Evolutionary conservation across 176 grass and related monocot genomes (phyloP).

Genomic region (Echinochloa phyllopogon): DNA sequence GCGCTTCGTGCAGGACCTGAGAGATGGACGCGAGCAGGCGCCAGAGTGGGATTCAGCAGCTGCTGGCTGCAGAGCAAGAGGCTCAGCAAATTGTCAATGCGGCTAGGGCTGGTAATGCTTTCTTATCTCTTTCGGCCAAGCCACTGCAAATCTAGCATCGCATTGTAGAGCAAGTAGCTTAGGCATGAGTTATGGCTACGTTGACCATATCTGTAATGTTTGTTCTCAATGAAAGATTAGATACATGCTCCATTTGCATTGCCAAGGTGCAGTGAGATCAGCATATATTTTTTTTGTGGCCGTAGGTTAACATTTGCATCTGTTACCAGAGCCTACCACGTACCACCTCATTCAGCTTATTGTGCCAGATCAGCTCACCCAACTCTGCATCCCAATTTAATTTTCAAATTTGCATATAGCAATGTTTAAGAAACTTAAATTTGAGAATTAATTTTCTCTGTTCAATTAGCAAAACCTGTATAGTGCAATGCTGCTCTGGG

Average conservation of each 20-base stretch:
- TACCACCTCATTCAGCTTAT: background rate
- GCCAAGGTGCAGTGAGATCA: background rate
- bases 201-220: background rate
- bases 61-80: conserved; percentile 76
- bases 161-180: background rate
- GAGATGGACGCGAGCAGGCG: conserved; percentile 67
- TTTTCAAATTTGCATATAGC: background rate
- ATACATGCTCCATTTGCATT: background rate
- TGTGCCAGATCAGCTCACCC: background rate
- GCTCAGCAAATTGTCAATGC: conserved; percentile 76
- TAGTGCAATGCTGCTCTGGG: background rate
- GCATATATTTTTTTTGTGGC: background rate
- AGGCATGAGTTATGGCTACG: background rate
- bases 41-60: conserved; percentile 73
- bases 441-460: background rate
- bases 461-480: background rate
- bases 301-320: background rate
- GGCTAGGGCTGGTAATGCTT: conserved; percentile 51
- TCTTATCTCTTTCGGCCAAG: background rate
- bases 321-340: background rate
- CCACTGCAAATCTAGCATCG: background rate
- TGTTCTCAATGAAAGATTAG: background rate
- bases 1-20: background rate
- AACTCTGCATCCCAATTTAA: background rate
- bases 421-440: background rate